Base-by-base conservation (phyloP, 1,139 yeast species). In the Entelexis paramagnoliae region DNA sequence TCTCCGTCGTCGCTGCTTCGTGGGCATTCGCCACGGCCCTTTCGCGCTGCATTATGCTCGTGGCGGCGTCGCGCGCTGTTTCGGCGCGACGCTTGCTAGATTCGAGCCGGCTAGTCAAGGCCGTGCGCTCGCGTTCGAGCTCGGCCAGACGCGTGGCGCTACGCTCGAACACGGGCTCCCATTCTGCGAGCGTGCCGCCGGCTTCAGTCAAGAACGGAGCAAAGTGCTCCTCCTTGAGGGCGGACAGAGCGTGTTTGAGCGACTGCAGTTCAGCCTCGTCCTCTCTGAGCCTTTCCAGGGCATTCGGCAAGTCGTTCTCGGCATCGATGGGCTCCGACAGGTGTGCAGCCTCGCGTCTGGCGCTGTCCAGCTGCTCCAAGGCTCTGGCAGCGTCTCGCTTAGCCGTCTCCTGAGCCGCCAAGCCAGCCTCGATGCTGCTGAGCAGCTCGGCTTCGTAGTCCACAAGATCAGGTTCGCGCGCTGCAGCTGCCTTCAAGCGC, bases 401-500 rank as follows among this genome's bases (percentile, higher is more conserved):
- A 6, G 55, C 55, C 11, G 26, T 41, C 13, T 42, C 46, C 10
- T 48, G 48, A 4, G 51, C 40, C 10, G 35, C 34, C 3, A 19
- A 8, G 9, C 47, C 43, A 20, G 50, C 24, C n/a, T 36, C 55
- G 24, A 46, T 22, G 11, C 48, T 35, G 5, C 51, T 29, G 10
- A 33, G 34, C 7, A 52, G 47, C 13, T 51, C 36, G 1, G 49
- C 47, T 20, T 58, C 59, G 3, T 40, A 40, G 24, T 44, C 53
- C 3, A 28, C 42, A 9, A 56, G 51, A 10, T 50, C 58, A 1
- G 46, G 48, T 32, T 51, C 52, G 5, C 51, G 45, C n/a, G 34
- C 40, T 3, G 46, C 30, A 3, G 46, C 44, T 1, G 74, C 75
- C 22, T 75, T 71, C 40, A 87, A 67, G 55, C 81, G 74, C n/a